Evolutionary conservation across 805 yeast species (phyloP).

Genomic region (Sugiyamaella smithiae): DNA sequence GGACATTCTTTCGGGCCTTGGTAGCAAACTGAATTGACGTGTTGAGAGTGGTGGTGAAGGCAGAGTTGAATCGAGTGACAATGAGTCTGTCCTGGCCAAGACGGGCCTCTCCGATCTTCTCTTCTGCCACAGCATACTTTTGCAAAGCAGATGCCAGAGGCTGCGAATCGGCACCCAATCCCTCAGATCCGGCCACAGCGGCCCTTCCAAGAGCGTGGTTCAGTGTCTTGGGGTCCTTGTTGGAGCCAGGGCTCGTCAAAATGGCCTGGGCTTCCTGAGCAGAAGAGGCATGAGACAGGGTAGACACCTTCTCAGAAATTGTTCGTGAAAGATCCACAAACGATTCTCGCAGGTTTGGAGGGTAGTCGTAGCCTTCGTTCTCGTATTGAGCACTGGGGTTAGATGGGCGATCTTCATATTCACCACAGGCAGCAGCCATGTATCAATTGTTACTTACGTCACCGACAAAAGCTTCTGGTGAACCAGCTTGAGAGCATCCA

Average conservation of each 20-base stretch:
- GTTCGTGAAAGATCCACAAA: slow-evolving; percentile 67
- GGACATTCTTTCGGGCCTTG: slow-evolving; percentile 69
- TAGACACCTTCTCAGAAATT: slow-evolving; percentile 60
- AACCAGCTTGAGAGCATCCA: slow-evolving; percentile 68
- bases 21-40: slow-evolving; percentile 60
- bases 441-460: slow-evolving; percentile 36
- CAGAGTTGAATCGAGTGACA: slow-evolving; percentile 63
- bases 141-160: slow-evolving; percentile 62
- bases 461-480: slow-evolving; percentile 57
- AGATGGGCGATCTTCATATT: slow-evolving; percentile 29
- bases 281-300: slow-evolving; percentile 65
- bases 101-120: slow-evolving; percentile 77
- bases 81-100: slow-evolving; percentile 78
- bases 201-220: slow-evolving; percentile 81
- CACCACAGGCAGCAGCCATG: neutral
- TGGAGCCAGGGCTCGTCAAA: slow-evolving; percentile 50
- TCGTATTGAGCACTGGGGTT: slow-evolving; percentile 53
- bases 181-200: slow-evolving; percentile 50
- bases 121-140: slow-evolving; percentile 65
- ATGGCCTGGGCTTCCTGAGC: slow-evolving; percentile 84
- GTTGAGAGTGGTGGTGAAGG: slow-evolving; percentile 59
- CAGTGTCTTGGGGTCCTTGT: slow-evolving; percentile 66
- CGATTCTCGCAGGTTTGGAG: slow-evolving; percentile 72
- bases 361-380: slow-evolving; percentile 79
- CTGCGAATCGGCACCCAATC: slow-evolving; percentile 39